Evolutionary conservation across 2,329 filamentous ascomycete genomes (phyloP).

Genomic region (Cadophora malorum): DNA sequence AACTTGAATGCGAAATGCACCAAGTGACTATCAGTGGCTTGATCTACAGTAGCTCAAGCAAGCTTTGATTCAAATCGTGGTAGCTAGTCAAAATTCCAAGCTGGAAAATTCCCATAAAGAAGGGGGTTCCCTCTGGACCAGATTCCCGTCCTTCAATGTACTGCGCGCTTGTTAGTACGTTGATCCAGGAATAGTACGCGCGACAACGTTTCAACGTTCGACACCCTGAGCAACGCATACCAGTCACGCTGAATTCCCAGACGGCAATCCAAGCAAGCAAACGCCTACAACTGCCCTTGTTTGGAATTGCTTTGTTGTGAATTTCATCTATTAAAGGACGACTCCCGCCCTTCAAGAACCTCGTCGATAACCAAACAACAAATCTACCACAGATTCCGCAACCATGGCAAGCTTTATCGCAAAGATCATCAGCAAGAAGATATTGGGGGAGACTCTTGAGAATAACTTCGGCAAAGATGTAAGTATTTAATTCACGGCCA

Average conservation of each 20-base stretch:
- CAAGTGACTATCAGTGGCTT: conserved; percentile 5
- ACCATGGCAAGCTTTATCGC: conserved; percentile 60
- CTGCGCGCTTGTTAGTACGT: conserved; percentile 16
- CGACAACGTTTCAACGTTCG: conserved; percentile 34
- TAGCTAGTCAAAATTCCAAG: background rate
- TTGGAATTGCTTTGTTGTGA: conserved; percentile 25
- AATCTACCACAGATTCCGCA: conserved; percentile 28
- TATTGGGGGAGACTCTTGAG: conserved; percentile 60
- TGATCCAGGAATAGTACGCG: conserved; percentile 35
- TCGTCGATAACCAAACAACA: background rate
- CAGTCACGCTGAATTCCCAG: conserved; percentile 32
- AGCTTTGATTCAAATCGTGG: conserved; percentile 17
- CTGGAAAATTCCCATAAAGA: conserved; percentile 24
- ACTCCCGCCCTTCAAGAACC: background rate
- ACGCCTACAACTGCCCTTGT: conserved; percentile 24
- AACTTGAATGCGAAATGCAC: conserved; percentile 20
- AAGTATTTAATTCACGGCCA: conserved; percentile 34
- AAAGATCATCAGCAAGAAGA: conserved; percentile 62
- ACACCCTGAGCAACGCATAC: conserved; percentile 30
- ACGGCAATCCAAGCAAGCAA: conserved; percentile 28
- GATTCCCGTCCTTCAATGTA: conserved; percentile 8
- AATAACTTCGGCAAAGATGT: conserved; percentile 67
- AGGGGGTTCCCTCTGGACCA: conserved; percentile 10
- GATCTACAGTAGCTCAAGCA: conserved; percentile 19
- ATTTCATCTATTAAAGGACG: conserved; percentile 32